Conservation (phyloP, 306 rosid genomes). For the Fragaria iinumae region DNA sequence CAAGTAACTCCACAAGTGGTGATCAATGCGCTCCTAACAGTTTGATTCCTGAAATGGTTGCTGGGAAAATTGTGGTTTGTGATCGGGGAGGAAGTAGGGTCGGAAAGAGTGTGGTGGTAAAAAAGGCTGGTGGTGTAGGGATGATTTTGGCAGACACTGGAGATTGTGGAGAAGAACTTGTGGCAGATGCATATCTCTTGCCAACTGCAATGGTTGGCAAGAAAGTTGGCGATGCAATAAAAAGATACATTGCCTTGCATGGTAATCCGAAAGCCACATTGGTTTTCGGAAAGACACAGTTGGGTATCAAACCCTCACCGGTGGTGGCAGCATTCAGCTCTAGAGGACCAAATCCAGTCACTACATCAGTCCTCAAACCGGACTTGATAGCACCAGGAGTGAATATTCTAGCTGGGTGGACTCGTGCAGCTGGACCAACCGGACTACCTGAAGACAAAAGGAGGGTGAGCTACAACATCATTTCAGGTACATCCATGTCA, state of each 20-base stretch:
- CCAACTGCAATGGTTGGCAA: conserved; percentile 58
- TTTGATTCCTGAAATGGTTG: conserved; percentile 44
- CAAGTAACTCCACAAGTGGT: conserved; percentile 35
- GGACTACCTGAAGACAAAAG: conserved; percentile 42
- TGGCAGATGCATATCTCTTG: conserved; percentile 48
- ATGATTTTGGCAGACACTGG: conserved; percentile 58
- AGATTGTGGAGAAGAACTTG: conserved; percentile 52
- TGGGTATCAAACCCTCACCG: conserved; percentile 67
- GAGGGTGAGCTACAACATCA: conserved; percentile 53
- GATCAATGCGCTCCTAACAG: conserved; percentile 32
- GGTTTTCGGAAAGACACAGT: conserved; percentile 35
- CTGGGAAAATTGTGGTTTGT: conserved; percentile 71
- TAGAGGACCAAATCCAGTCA: conserved; percentile 64
- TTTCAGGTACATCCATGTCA: conserved; percentile 84
- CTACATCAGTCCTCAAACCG: conserved; percentile 64
- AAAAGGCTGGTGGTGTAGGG: conserved; percentile 65
- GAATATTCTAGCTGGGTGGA: conserved; percentile 82
- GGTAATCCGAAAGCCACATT: conserved; percentile 49
- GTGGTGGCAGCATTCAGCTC: conserved; percentile 74
- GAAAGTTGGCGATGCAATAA: conserved; percentile 45
- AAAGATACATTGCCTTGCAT: conserved; percentile 38
- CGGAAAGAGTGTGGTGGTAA: conserved; percentile 53
- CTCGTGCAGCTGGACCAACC: conserved; percentile 50
- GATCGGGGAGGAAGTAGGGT: conserved; percentile 46
- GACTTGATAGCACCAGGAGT: conserved; percentile 82